Evolutionary conservation across 2,329 filamentous ascomycete species (phyloP), one percentile per base, ranked within the genome.

Genomic region (Endocalyx cinctus): DNA sequence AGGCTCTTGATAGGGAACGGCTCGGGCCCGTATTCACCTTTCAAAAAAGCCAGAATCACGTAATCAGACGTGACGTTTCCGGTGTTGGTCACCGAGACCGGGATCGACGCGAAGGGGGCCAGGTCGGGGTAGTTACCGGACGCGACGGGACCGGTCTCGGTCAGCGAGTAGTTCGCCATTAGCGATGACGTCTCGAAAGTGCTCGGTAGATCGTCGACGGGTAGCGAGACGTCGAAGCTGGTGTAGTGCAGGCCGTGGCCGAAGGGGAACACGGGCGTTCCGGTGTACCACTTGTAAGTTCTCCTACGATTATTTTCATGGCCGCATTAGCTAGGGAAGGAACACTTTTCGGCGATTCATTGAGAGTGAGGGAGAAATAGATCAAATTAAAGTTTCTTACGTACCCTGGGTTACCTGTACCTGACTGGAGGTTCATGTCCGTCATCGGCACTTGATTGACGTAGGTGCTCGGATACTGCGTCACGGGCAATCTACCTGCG

Each of bases 231-330:
- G 11, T 47, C 41, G 43, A 79, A 79, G 23, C 55, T 71, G 5
- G 74, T 79, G 54, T 79, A 79, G 47, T 79, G 73, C 38, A 78
- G 45, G 1, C 75, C 76, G 37, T 64, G 63, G 1, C 74, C 76
- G 35, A 78, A 80, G 0, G 65, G 63, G 31, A 69, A 64, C 3
- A 75, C 62, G 0, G 69, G 60, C n/a, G 58, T 56, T 19, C 63
- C 62, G 5, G 62, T 60, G 50, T 74, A 79, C 74, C 74, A 80
- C 42, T 65, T 69, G 44, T 80, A 79, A 0, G 76, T 80, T 6
- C 74, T 59, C 10, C 50, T 52, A 12, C 4, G 10, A n/a, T n/a
- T n/a, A n/a, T n/a, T n/a, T n/a, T n/a, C n/a, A 7, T 10, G 10
- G 8, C 25, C 18, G 15, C 4, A 25, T n/a, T 10, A 22, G 5